A percentile compares a stretch with the other conserved stretches of the same genome.
phyloP scores from a whole-genome alignment of 306 rosid genomes.

The Trifolium pratense region DNA sequence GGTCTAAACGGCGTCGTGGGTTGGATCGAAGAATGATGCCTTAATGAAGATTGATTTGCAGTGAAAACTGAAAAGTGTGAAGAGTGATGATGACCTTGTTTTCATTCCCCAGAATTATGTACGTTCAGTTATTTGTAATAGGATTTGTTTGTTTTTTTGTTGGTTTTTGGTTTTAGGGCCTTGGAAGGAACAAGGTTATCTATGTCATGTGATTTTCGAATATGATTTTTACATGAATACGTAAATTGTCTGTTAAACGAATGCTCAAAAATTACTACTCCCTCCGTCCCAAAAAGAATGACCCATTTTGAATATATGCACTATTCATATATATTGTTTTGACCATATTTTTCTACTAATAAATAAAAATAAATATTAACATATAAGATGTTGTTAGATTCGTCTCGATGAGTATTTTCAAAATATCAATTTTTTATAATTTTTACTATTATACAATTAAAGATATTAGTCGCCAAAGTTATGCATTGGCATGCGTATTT shows the following conservation, averaged over 20 bases:
- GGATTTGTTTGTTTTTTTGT: constrained; percentile 28
- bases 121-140: constrained; percentile 17
- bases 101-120: constrained; percentile 9
- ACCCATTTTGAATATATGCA: too few relatives aligned
- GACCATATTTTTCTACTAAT: too few relatives aligned
- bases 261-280: too few relatives aligned
- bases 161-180: not conserved
- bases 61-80: not conserved
- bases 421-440: too few relatives aligned
- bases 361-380: too few relatives aligned
- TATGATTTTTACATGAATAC: not conserved
- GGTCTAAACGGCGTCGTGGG: constrained; percentile 82
- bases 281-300: too few relatives aligned
- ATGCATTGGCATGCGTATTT: too few relatives aligned
- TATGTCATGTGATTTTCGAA: not conserved
- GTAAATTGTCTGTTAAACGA: not conserved
- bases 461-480: too few relatives aligned
- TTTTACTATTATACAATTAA: too few relatives aligned
- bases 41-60: constrained; percentile 16
- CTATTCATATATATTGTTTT: too few relatives aligned
- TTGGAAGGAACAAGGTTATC: not conserved
- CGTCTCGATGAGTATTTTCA: too few relatives aligned
- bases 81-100: constrained; percentile 3
- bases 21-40: constrained; percentile 54
- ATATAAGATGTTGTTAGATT: too few relatives aligned